Conservation (phyloP, 768 basidiomycete genomes). For the Boletus barrowsii region DNA sequence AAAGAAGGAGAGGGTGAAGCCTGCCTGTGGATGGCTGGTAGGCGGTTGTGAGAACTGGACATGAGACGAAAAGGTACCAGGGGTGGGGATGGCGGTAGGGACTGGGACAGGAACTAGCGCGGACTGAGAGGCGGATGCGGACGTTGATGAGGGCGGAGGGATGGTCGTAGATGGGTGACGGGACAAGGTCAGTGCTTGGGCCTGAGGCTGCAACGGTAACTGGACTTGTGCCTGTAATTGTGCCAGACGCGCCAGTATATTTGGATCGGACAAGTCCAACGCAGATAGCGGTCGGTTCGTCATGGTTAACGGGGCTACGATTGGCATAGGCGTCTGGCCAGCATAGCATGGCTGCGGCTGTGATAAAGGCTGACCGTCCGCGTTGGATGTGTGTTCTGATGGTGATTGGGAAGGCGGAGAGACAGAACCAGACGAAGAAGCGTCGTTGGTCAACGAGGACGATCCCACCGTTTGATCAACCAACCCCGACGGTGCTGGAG, state of each 20-base stretch:
- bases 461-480: slow-evolving; percentile 17
- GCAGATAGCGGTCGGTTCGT: not conserved
- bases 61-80: not conserved
- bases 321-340: not conserved
- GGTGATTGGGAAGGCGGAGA: slow-evolving; percentile 6
- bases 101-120: not conserved
- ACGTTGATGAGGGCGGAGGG: not conserved
- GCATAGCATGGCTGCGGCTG: not conserved
- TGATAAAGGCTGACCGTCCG: slow-evolving; percentile 1
- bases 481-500: slow-evolving; percentile 13
- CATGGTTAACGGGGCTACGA: too few species aligned
- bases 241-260: slow-evolving; percentile 20
- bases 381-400: not conserved
- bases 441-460: slow-evolving; percentile 1
- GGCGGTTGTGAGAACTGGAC: not conserved
- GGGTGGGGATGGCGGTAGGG: not conserved
- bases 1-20: not conserved
- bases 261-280: slow-evolving; percentile 25
- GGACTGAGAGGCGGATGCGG: slow-evolving; percentile 1
- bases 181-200: not conserved
- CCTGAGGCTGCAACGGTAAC: not conserved
- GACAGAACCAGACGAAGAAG: not conserved
- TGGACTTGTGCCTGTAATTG: slow-evolving; percentile 25
- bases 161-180: slow-evolving; percentile 1
- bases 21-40: slow-evolving; percentile 12